Percentiles rank a stretch among this genome's conserved stretches.
Evolutionary conservation across 495 filamentous ascomycete species (phyloP).

Genomic region (Penicillium daleae): DNA sequence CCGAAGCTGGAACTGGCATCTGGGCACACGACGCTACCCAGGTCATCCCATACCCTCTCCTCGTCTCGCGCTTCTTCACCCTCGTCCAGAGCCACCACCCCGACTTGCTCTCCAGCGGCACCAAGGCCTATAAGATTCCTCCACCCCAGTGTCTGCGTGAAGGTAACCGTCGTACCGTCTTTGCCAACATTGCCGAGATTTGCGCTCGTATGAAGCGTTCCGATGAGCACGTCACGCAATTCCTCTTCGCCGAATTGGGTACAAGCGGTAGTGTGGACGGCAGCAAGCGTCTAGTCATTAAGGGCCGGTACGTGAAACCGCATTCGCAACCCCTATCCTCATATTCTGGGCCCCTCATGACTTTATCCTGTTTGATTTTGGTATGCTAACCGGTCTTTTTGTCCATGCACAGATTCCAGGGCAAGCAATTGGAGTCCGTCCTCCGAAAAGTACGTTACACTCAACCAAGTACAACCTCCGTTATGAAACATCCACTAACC

Average conservation of each 20-base stretch:
- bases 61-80: constrained; percentile 89
- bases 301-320: constrained; percentile 98
- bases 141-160: constrained; percentile 98
- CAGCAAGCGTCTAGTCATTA: constrained; percentile 91
- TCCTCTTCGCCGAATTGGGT: constrained; percentile 97
- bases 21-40: constrained; percentile 81
- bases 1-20: constrained; percentile 89
- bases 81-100: constrained; percentile 91
- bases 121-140: constrained; percentile 96
- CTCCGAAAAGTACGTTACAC: constrained; percentile 2
- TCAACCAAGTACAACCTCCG: too few relatives aligned
- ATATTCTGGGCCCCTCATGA: constrained; percentile 49
- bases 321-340: constrained; percentile 90
- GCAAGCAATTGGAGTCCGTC: constrained; percentile 7
- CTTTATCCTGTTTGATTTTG: background rate
- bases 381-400: constrained; percentile 1
- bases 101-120: constrained; percentile 83
- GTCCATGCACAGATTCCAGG: background rate
- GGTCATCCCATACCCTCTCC: constrained; percentile 78
- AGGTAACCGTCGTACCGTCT: constrained; percentile 99
- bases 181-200: constrained; percentile 95
- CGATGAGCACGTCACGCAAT: constrained; percentile 95
- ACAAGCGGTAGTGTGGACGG: constrained; percentile 95
- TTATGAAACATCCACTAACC: background rate
- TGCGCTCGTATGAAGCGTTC: constrained; percentile 94